phyloP scores from a whole-genome alignment of 768 basidiomycete genomes.

The Boletus sp. region DNA sequence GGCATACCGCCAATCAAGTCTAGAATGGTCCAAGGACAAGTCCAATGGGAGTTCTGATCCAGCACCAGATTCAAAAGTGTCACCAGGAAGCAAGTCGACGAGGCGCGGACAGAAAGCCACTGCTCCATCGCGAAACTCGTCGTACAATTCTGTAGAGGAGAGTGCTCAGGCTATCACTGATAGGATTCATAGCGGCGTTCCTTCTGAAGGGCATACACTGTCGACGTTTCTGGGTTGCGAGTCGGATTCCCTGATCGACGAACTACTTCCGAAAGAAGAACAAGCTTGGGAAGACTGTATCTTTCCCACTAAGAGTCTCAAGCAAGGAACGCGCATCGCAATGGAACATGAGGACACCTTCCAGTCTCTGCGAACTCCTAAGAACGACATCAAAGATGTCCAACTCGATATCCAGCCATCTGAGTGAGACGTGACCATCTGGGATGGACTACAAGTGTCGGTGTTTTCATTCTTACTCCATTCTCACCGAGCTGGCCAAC shows the following conservation, averaged over 20 bases:
- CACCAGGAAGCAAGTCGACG: background rate
- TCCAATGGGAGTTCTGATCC: no score
- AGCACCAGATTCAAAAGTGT: background rate
- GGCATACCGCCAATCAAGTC: no score
- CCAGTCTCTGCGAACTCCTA: background rate
- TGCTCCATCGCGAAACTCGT: background rate
- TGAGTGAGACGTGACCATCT: slow-evolving; percentile 23
- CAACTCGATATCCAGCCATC: slow-evolving; percentile 10
- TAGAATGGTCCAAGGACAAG: no score
- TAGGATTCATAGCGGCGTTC: slow-evolving; percentile 5
- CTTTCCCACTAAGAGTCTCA: background rate
- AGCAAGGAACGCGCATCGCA: background rate
- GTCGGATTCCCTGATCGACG: background rate
- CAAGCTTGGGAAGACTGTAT: background rate
- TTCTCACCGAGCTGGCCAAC: background rate
- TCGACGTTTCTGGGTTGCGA: background rate
- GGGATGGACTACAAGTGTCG: slow-evolving; percentile 24
- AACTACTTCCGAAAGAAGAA: background rate
- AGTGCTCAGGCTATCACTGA: background rate
- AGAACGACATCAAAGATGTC: slow-evolving; percentile 8
- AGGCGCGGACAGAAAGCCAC: slow-evolving; percentile 1
- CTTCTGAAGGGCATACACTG: background rate
- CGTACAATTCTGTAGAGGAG: background rate
- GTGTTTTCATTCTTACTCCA: background rate
- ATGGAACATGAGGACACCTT: background rate